Conservation (phyloP, 768 basidiomycete species). For the Phlegmacium glaucopus region DNA sequence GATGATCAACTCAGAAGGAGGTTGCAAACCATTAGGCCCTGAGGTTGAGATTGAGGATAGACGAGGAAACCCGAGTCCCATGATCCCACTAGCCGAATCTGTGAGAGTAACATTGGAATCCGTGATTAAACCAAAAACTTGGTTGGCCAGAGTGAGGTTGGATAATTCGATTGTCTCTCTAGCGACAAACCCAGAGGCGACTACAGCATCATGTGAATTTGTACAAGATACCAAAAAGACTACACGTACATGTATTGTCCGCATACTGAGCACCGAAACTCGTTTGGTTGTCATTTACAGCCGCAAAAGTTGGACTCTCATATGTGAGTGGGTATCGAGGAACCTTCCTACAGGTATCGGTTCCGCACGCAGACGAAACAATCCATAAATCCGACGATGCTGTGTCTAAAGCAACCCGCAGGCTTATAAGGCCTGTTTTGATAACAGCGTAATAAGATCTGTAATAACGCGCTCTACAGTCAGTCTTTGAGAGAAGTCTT, state of each 20-base stretch:
- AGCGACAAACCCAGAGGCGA: slow-evolving; percentile 67
- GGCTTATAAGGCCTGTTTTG: slow-evolving; percentile 55
- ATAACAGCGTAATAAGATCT: slow-evolving; percentile 72
- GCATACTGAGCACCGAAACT: slow-evolving; percentile 58
- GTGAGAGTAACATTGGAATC: slow-evolving; percentile 59
- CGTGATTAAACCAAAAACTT: slow-evolving; percentile 71
- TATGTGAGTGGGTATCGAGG: slow-evolving; percentile 74
- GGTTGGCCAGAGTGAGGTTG: slow-evolving; percentile 57
- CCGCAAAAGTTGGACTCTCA: slow-evolving; percentile 58
- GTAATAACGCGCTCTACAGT: slow-evolving; percentile 8
- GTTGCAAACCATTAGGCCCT: slow-evolving; percentile 42
- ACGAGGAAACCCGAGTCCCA: slow-evolving; percentile 76
- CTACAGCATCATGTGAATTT: slow-evolving; percentile 30
- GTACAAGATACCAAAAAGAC: not conserved
- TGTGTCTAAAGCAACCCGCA: slow-evolving; percentile 72
- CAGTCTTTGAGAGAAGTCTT: not conserved
- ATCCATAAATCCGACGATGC: slow-evolving; percentile 75
- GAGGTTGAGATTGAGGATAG: slow-evolving; percentile 55
- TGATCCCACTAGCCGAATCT: slow-evolving; percentile 64
- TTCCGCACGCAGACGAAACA: slow-evolving; percentile 57
- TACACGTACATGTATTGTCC: slow-evolving; percentile 61
- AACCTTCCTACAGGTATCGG: slow-evolving; percentile 48
- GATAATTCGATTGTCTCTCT: slow-evolving; percentile 57
- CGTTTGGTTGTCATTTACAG: slow-evolving; percentile 61
- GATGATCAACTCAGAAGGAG: not conserved